Evolutionary conservation across 371 early-diverging fungal species (phyloP).

Genomic region (Lichtheimia ramosa): DNA sequence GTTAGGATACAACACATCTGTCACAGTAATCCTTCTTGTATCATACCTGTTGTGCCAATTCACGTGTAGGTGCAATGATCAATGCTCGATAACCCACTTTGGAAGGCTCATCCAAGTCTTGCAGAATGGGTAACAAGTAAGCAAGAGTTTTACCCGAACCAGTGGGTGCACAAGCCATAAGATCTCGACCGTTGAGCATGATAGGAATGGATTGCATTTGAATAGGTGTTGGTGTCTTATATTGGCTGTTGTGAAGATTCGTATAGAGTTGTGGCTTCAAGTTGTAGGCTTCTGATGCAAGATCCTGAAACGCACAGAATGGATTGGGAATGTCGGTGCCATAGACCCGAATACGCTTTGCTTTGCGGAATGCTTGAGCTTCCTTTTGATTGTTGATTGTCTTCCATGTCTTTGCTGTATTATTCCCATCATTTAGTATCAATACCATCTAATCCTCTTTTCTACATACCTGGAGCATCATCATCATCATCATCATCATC

Average conservation of each 20-base stretch:
- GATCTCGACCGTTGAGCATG: conserved; percentile 71
- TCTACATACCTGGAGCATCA: too few species aligned
- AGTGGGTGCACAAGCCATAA: conserved; percentile 94
- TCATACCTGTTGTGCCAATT: conserved; percentile 90
- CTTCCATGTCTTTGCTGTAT: not conserved
- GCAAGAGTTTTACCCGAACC: conserved; percentile 99
- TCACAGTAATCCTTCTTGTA: not conserved
- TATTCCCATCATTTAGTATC: too few species aligned
- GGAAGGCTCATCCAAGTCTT: conserved; percentile 73
- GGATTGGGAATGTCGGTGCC: conserved; percentile 90
- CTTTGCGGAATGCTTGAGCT: conserved; percentile 61
- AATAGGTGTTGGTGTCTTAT: conserved; percentile 93
- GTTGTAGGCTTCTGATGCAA: conserved; percentile 70
- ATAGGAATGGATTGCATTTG: conserved; percentile 94
- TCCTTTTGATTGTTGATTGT: conserved; percentile 9
- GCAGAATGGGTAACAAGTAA: conserved; percentile 91
- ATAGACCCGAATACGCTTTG: conserved; percentile 77
- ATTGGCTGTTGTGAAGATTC: conserved; percentile 46
- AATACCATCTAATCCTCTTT: too few species aligned
- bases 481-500: not conserved
- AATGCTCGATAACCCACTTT: conserved; percentile 83
- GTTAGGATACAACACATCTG: not conserved
- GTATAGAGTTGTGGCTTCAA: conserved; percentile 49
- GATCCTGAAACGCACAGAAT: conserved; percentile 74
- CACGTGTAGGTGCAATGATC: conserved; percentile 97